phyloP scores from a whole-genome alignment of 306 rosid genomes.

The Fagus crenata region DNA sequence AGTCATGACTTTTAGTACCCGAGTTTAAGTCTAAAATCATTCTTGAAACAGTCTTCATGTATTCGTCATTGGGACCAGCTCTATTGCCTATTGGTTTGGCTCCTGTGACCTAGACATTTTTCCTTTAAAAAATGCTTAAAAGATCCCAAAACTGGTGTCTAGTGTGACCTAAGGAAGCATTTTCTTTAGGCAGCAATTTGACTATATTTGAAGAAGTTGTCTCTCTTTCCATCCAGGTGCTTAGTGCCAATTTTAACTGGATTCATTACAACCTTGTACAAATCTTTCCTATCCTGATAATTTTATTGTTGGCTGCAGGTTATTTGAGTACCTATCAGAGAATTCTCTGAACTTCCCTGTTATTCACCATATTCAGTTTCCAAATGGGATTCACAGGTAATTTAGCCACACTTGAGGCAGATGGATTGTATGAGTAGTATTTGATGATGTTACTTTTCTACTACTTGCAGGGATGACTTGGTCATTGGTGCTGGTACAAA shows the following conservation, averaged over 20 bases:
- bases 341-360: conserved; percentile 77
- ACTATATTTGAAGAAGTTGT: background rate
- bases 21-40: background rate
- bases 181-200: background rate
- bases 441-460: conserved; percentile 19
- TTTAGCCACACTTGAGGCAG: conserved; percentile 14
- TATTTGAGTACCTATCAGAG: conserved; percentile 77
- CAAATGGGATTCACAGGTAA: conserved; percentile 81
- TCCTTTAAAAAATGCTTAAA: background rate
- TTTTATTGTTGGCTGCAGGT: conserved; percentile 40
- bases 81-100: background rate
- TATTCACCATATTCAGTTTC: conserved; percentile 91
- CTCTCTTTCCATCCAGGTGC: background rate
- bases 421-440: conserved; percentile 9
- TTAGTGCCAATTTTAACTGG: background rate
- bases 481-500: conserved; percentile 90
- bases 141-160: background rate
- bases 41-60: background rate
- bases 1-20: background rate
- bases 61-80: background rate
- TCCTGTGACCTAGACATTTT: background rate
- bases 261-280: background rate
- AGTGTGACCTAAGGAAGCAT: background rate
- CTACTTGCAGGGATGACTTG: conserved; percentile 73
- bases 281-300: conserved; percentile 21